Evolutionary conservation across 2,329 filamentous ascomycete genomes (phyloP), one percentile per base, ranked within the genome.

Genomic region (Nemania diffusa): DNA sequence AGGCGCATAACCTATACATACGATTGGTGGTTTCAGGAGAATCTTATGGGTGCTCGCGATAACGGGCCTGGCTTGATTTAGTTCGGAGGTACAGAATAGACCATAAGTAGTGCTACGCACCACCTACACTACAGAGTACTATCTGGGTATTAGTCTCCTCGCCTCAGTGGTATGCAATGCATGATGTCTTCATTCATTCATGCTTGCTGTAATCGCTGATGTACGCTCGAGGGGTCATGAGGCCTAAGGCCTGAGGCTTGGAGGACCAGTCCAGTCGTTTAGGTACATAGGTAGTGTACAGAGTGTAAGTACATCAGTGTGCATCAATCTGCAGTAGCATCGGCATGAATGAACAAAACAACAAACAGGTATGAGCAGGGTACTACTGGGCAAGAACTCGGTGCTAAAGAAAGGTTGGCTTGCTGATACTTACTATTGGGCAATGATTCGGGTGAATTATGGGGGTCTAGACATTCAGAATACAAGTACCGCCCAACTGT

Each of bases 141-240:
- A 50, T 29, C 3, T 40, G 27, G 15, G 15, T 42, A 44, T 27
- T n/a, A 40, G 22, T 32, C 26, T 22, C 27, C 50, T 59, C 56
- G 50, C 22, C 62, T 61, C 60, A 37, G 44, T 46, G 53, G 26
- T 24, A 58, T 24, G 32, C 24, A 22, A 73, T 74, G 73, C 73
- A 73, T 71, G 68, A 74, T 72, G 72, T 69, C 62, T 68, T 72
- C 72, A 73, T 68, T 72, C 72, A 73, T 74, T 69, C 63, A 57
- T 71, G 64, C 64, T 61, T 67, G 61, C 57, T 52, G 29, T 64
- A 17, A 24, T 32, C 17, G 37, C 56, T 42, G n/a, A 37, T 46
- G 15, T 70, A 68, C 69, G 69, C 61, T 57, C 53, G 48, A 20
- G 68, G 17, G 73, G 72, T 74, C 73, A 74, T 73, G 70, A 70